Conservation (phyloP, 148 eudicot genomes). For the Vaccinium corymbosum region DNA sequence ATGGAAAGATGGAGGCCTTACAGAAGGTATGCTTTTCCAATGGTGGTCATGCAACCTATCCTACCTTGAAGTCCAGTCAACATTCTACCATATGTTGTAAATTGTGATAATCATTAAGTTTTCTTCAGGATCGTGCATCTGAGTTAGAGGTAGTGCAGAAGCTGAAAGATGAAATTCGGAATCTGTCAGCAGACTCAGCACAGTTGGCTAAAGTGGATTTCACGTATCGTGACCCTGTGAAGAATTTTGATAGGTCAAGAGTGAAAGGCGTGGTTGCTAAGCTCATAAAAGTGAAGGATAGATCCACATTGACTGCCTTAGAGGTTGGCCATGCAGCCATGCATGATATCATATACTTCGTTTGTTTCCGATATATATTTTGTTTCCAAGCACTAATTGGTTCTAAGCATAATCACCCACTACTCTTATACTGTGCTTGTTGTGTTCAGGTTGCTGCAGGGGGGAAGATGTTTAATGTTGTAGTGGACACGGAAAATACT, state of each 20-base stretch:
- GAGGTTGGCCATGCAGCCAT: conserved; percentile 57
- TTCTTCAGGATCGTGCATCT: conserved; percentile 58
- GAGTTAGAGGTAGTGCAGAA: conserved; percentile 74
- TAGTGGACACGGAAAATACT: conserved; percentile 85
- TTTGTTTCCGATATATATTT: conserved; percentile 3
- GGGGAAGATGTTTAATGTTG: conserved; percentile 79
- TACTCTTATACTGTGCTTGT: background rate
- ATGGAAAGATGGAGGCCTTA: conserved; percentile 68
- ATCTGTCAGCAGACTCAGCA: conserved; percentile 56
- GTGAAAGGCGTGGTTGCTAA: conserved; percentile 97
- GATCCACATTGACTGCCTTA: conserved; percentile 81
- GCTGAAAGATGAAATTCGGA: conserved; percentile 64
- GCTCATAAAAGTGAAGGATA: conserved; percentile 92
- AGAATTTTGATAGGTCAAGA: conserved; percentile 75
- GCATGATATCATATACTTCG: background rate
- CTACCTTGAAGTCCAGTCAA: background rate
- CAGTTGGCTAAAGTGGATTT: conserved; percentile 78
- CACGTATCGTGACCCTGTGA: conserved; percentile 70
- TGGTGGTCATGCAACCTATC: background rate
- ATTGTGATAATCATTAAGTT: background rate
- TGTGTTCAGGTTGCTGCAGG: conserved; percentile 87
- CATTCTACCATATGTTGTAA: background rate
- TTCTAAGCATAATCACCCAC: background rate
- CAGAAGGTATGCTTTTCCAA: conserved; percentile 51
- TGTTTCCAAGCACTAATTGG: conserved; percentile 3